Conservation (phyloP, 306 rosid genomes). For the Sicyos edulis region DNA sequence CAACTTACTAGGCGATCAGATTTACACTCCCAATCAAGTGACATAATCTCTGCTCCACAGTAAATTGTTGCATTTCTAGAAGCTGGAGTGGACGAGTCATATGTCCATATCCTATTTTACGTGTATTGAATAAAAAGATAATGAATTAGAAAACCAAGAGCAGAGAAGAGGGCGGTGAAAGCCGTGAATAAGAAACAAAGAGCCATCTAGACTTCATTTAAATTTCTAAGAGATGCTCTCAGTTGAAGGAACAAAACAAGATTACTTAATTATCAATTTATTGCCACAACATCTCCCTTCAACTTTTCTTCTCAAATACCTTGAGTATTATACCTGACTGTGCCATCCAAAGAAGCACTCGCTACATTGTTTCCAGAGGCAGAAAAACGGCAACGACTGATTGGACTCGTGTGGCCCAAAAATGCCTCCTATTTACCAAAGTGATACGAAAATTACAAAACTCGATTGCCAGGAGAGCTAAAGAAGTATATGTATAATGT, state of each 20-base stretch:
- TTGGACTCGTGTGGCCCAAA: slow-evolving; percentile 92
- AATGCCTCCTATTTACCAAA: slow-evolving; percentile 75
- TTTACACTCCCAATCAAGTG: slow-evolving; percentile 97
- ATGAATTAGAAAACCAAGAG: slow-evolving; percentile 2
- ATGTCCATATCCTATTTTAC: slow-evolving; percentile 81
- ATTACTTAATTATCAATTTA: neutral
- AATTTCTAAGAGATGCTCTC: slow-evolving; percentile 1
- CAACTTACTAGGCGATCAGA: slow-evolving; percentile 84
- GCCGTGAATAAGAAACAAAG: neutral
- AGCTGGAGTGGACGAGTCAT: slow-evolving; percentile 76
- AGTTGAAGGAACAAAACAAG: neutral
- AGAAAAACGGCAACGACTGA: slow-evolving; percentile 86
- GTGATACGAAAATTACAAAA: slow-evolving; percentile 30
- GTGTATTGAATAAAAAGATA: slow-evolving; percentile 10
- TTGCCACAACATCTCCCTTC: slow-evolving; percentile 6
- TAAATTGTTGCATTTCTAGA: slow-evolving; percentile 97
- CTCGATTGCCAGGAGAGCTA: neutral
- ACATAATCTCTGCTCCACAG: slow-evolving; percentile 84
- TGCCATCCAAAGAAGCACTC: slow-evolving; percentile 92
- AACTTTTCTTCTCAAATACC: neutral
- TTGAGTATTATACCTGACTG: slow-evolving; percentile 58
- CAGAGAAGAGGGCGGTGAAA: neutral
- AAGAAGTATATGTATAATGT: neutral
- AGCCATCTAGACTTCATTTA: neutral
- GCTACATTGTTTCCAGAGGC: slow-evolving; percentile 92